Base-by-base conservation (phyloP, 768 basidiomycete species). In the Rhodosporidiobolus sp. region DNA sequence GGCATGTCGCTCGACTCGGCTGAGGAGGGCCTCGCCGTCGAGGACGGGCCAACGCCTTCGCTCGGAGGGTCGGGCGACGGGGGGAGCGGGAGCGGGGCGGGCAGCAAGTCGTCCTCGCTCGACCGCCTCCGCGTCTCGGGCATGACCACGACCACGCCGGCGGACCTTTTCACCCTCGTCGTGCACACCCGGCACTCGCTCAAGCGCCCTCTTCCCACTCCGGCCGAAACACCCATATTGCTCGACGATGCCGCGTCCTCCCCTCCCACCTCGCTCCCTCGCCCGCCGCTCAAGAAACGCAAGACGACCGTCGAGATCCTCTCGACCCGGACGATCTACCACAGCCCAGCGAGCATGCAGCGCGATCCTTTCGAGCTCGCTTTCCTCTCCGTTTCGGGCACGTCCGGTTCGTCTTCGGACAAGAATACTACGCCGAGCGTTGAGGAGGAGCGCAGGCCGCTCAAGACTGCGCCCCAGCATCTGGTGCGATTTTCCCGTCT, bases 111-210 rank as follows among this genome's bases (percentile, higher is more conserved):
- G 19, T 64, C 65, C 26, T 68, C 71, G 9, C 50, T 72, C 12
- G 26, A 10, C 3, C 61, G 43, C 8, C 46, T 70, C 9, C 52
- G 17, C 34, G 49, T 38, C 14, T 70, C 70, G 3, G 74, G 74
- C n/a, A 75, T 75, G 74, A 69, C 74, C 7, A 30, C 38, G 8
- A 54, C 60, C 2, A 43, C 52, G 24, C 60, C 70, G 7, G 58
- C 70, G 53, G 74, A 75, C 59, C 52, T 66, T n/a, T 75, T 75
- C 63, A 75, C 67, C 22, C 50, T 75, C 32, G 22, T 53, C 28
- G 70, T 75, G 50, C 12, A 53, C 34, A 63, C 66, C 8, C 57
- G 52, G 12, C 63, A 73, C 32, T 54, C 52, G 12, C 5, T 4
- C 10, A 58, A 63, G 52, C 60, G 61, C 8, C 4, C 26, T 17